Evolutionary conservation across 2,329 filamentous ascomycete genomes (phyloP), one percentile per base, ranked within the genome.

Genomic region (Metarhizium brunneum): DNA sequence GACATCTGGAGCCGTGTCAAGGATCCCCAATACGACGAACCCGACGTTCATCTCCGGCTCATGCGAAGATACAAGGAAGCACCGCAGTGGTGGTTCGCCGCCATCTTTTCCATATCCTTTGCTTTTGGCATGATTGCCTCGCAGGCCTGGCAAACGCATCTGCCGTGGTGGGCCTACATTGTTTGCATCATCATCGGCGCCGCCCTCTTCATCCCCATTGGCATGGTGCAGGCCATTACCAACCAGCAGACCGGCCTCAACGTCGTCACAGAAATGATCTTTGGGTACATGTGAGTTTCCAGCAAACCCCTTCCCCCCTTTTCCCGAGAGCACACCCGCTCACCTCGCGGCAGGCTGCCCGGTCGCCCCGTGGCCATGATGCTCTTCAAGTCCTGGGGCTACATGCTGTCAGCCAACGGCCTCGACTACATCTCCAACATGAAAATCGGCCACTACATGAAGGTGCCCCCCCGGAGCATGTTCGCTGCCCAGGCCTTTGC

Each of bases 391-490:
- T 70, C 69, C 3, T 75, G 69, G 63, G 71, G 69, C 36, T 77
- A 77, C 61, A 76, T 77, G 64, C 68, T 73, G 49, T 70, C 71
- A 48, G 71, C 67, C 56, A 76, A 79, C 59, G 75, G 72, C 2
- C 69, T 78, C n/a, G 68, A 68, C 11, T 79, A 76, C 60, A 69
- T 75, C 0, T 69, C 71, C 13, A 76, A 79, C 59, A 70, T 80
- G 62, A 81, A 81, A 61, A 68, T 81, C n/a, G 78, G 75, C 6
- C 74, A 77, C 60, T 77, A 77, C 61, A 77, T 81, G 72, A 81
- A 80, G 63, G 69, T 81, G 6, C 77, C 78, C 0, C 77, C 76
- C n/a, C 72, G 75, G 45, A 71, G 70, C 38, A 76, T 77, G 58
- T 81, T 81, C 59, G 69, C 66, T n/a, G 74, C 72, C 2, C 78